Evolutionary conservation across 164 flowering plant species (phyloP).

Genomic region (Echeveria elegans): DNA sequence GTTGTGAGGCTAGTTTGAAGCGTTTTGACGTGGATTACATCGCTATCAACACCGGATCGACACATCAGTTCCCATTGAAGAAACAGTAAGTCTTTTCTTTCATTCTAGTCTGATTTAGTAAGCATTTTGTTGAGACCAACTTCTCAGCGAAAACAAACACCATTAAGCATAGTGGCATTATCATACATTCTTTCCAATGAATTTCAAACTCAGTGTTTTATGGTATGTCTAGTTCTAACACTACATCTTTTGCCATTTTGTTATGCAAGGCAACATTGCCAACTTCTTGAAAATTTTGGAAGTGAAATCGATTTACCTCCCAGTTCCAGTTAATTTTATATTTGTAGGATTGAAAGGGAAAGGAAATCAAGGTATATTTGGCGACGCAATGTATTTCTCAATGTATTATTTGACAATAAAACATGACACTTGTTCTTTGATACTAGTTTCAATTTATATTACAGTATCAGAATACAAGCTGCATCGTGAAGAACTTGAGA

Average conservation of each 20-base stretch:
- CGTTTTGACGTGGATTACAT: conserved; percentile 21
- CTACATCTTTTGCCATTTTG: not conserved
- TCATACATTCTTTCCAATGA: not conserved
- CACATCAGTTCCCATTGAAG: conserved; percentile 22
- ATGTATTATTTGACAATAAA: not conserved
- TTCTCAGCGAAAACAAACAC: not conserved
- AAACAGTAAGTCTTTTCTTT: conserved; percentile 14
- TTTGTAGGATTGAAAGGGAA: conserved; percentile 97
- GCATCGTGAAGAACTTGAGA: conserved; percentile 75
- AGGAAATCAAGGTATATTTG: conserved; percentile 76
- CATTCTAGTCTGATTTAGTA: too few relatives aligned
- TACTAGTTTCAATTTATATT: not conserved
- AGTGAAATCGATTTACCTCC: conserved; percentile 82
- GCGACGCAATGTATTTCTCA: not conserved
- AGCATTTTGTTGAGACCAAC: too few relatives aligned
- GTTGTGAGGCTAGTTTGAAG: conserved; percentile 24
- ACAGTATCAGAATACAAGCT: conserved; percentile 73
- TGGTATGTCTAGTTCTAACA: not conserved
- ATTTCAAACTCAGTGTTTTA: not conserved
- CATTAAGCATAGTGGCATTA: not conserved
- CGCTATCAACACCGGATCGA: conserved; percentile 22
- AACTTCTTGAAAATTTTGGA: conserved; percentile 69
- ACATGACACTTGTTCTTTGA: not conserved
- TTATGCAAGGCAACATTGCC: conserved; percentile 64
- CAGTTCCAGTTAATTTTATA: conserved; percentile 88